phyloP scores from a whole-genome alignment of 768 basidiomycete genomes.

The Pluteus cervinus region DNA sequence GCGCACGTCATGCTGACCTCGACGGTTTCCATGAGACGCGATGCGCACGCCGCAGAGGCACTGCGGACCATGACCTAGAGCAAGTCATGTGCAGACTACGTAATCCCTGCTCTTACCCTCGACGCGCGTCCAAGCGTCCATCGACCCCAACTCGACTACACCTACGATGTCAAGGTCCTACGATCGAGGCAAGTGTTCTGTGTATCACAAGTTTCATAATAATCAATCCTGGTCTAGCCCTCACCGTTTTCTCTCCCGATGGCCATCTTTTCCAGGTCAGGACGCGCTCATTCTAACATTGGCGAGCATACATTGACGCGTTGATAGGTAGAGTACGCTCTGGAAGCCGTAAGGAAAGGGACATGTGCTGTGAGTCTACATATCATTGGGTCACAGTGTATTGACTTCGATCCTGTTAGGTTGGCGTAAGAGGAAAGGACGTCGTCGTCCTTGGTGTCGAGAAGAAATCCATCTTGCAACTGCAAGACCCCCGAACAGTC shows the following conservation, averaged over 20 bases:
- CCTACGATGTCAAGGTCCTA: slow-evolving; percentile 84
- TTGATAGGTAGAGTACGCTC: slow-evolving; percentile 93
- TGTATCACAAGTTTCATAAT: slow-evolving; percentile 3
- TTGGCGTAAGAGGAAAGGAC: slow-evolving; percentile 91
- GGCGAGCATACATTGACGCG: slow-evolving; percentile 6
- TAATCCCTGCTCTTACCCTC: slow-evolving; percentile 20
- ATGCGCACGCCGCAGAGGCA: neutral
- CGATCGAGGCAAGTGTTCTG: slow-evolving; percentile 72
- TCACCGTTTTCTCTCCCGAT: slow-evolving; percentile 98
- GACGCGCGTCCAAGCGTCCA: slow-evolving; percentile 44
- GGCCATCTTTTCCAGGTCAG: slow-evolving; percentile 95
- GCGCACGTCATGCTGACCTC: slow-evolving; percentile 33
- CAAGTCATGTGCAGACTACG: slow-evolving; percentile 17
- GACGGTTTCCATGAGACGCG: too few relatives aligned
- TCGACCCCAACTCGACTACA: slow-evolving; percentile 13
- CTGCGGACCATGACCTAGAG: slow-evolving; percentile 4
- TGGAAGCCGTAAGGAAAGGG: slow-evolving; percentile 96
- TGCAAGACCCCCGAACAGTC: slow-evolving; percentile 97
- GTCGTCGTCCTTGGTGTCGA: slow-evolving; percentile 97
- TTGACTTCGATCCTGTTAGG: slow-evolving; percentile 37
- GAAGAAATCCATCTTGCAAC: slow-evolving; percentile 96
- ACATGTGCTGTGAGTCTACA: slow-evolving; percentile 78
- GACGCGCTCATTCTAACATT: slow-evolving; percentile 3
- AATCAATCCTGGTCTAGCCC: slow-evolving; percentile 43
- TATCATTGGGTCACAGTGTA: slow-evolving; percentile 5